Conservation (phyloP, 352 stramenopile genomes). For the Albugo candida region DNA sequence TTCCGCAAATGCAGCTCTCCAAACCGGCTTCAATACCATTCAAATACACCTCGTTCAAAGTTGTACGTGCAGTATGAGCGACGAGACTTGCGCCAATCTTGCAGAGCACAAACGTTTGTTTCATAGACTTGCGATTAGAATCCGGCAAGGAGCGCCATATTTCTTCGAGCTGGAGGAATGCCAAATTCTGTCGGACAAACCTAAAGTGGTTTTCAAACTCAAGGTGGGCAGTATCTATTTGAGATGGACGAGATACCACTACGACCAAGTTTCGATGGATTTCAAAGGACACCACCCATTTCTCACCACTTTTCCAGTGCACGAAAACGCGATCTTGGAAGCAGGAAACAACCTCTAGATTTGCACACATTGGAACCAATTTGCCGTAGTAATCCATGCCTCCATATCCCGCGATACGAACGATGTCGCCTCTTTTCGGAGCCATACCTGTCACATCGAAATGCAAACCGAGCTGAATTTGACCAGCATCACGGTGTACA, state of each 20-base stretch:
- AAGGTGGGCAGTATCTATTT: constrained; percentile 25
- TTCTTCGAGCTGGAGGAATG: constrained; percentile 18
- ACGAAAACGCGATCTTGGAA: constrained; percentile 47
- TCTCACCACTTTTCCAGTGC: constrained; percentile 33
- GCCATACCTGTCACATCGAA: constrained; percentile 31
- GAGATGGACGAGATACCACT: constrained; percentile 34
- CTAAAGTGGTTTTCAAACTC: constrained; percentile 33
- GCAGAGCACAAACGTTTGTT: constrained; percentile 27
- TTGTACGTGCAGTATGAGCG: constrained; percentile 11
- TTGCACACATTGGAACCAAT: constrained; percentile 19
- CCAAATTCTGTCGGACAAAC: constrained; percentile 20
- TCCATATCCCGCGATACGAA: constrained; percentile 35
- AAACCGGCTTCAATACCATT: constrained; percentile 23
- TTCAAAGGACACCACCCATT: constrained; percentile 39
- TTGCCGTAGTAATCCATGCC: constrained; percentile 54
- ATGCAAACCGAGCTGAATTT: constrained; percentile 35
- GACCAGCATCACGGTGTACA: constrained; percentile 24
- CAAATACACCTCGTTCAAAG: constrained; percentile 15
- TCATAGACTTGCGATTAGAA: constrained; percentile 23
- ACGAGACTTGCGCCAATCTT: constrained; percentile 13
- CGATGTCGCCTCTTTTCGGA: constrained; percentile 30
- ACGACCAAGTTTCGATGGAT: constrained; percentile 45
- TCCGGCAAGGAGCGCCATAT: constrained; percentile 27
- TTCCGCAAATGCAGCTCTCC: constrained; percentile 15
- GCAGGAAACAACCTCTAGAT: constrained; percentile 33